These are phyloP conservation scores for Xylaria sp. DNA, from an alignment of 2,329 filamentous ascomycete species.

Conservation along the genomic window DNA sequence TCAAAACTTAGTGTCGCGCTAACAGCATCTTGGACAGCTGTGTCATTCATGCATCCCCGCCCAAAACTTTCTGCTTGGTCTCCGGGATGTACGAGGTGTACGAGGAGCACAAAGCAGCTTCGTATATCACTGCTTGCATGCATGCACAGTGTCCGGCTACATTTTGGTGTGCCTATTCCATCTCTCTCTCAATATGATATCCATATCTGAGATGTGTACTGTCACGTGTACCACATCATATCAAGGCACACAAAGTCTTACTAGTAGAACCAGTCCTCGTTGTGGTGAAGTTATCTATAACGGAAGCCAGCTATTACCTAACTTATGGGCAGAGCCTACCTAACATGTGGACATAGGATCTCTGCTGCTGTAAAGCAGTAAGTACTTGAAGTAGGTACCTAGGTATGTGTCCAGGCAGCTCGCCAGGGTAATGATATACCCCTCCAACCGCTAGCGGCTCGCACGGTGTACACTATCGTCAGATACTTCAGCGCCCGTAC, in stretches of 20 bases:
- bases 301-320: too few relatives aligned
- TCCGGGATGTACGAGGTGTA: conserved; percentile 1
- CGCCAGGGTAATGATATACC: background rate
- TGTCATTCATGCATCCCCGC: conserved; percentile 33
- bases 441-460: background rate
- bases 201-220: conserved; percentile 13
- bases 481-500: background rate
- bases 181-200: conserved; percentile 7
- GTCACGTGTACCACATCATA: conserved; percentile 22
- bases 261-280: too few relatives aligned
- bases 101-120: background rate
- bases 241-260: conserved; percentile 17
- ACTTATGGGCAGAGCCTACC: too few relatives aligned
- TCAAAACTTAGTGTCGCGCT: conserved; percentile 21
- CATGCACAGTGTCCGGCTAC: background rate
- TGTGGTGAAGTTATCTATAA: too few relatives aligned
- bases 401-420: too few relatives aligned
- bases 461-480: conserved; percentile 13
- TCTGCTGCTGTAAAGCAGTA: background rate
- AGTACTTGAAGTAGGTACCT: background rate
- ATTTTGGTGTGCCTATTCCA: background rate
- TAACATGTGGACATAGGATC: too few relatives aligned
- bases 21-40: conserved; percentile 24
- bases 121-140: background rate
- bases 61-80: conserved; percentile 21